Evolutionary conservation across 306 rosid species (phyloP).

Genomic region (Neltuma alba): DNA sequence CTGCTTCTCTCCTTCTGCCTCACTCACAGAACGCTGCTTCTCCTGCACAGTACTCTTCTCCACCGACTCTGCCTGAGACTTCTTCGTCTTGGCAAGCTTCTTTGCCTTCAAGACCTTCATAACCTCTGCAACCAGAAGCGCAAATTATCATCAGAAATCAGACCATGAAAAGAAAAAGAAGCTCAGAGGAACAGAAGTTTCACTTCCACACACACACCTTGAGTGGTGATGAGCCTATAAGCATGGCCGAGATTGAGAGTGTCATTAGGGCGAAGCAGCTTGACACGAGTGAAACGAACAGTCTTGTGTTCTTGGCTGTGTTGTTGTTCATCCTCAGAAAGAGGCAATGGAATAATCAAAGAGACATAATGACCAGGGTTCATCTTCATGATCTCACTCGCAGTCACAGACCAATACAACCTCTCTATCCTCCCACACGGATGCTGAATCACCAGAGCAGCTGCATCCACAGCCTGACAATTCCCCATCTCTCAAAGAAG

Average conservation of each 20-base stretch:
- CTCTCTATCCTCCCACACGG: slow-evolving; percentile 88
- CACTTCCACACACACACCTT: slow-evolving; percentile 52
- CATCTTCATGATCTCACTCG: slow-evolving; percentile 80
- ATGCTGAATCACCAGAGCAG: slow-evolving; percentile 93
- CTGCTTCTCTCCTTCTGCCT: slow-evolving; percentile 38
- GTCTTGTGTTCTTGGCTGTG: slow-evolving; percentile 39
- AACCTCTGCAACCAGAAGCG: slow-evolving; percentile 62
- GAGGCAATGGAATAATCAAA: slow-evolving; percentile 81
- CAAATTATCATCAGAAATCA: background rate
- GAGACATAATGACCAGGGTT: slow-evolving; percentile 94
- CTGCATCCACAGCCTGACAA: slow-evolving; percentile 95
- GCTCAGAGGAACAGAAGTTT: background rate
- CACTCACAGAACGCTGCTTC: slow-evolving; percentile 43
- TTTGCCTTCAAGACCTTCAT: slow-evolving; percentile 77
- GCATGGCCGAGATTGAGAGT: slow-evolving; percentile 95
- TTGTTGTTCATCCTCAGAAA: slow-evolving; percentile 51
- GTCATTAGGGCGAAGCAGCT: slow-evolving; percentile 83
- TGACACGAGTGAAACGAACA: slow-evolving; percentile 76
- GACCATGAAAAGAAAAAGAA: background rate
- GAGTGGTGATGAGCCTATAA: slow-evolving; percentile 80
- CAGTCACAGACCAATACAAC: slow-evolving; percentile 73
- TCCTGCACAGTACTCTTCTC: slow-evolving; percentile 38
- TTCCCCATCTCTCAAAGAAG: slow-evolving; percentile 68
- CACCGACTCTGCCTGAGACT: slow-evolving; percentile 44
- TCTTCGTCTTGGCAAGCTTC: slow-evolving; percentile 72